Base-by-base conservation (phyloP, 1,284 basidiomycete species). In the Melampsora americana region DNA sequence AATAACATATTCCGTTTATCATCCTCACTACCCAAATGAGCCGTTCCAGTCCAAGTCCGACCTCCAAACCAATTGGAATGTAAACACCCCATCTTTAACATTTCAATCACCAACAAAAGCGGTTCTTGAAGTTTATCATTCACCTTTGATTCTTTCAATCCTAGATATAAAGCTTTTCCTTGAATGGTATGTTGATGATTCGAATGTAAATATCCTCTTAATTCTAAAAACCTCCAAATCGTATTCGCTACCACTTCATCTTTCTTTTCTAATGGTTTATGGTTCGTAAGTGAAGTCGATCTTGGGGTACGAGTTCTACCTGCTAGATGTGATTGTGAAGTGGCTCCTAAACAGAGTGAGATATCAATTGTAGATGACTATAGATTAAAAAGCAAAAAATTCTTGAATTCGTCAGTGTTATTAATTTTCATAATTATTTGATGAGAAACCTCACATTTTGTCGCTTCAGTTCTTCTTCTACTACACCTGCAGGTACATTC, bases 61-160 rank as follows among this genome's bases (percentile, higher is more conserved):
- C 88, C 89, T 62, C 92, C 92, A 90, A 93, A 98, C 76, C 91
- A 85, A 80, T 94, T 90, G 0, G 92, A 93, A 82, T 99, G 95
- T 86, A 99, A 90, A 16, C 96, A 94, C 0, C 93, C 93, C 14
- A 94, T 93, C 79, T 95, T 88, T 78, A 97, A 89, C 73, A 96
- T 88, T 85, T 99, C 92, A 83, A 95, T 86, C 84, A 96, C 90
- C 82, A 95, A 84, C 83, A 95, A 95, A 4, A 99, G 86, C 5
- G 96, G 89, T 84, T 99, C 96, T 83, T 99, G 95, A 85, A 99
- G 94, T 84, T 96, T 97, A 86, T 99, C 95, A 83, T 95, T 97
- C 79, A 98, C 85, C 61, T 91, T 88, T 2, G 91, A 88, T 39
- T 86, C 85, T 79, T 88, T 87, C 80, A 95, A 86, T 1, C 93